Base-by-base conservation (phyloP, 2,329 filamentous ascomycete genomes). In the Orbilia ellipsospora region DNA sequence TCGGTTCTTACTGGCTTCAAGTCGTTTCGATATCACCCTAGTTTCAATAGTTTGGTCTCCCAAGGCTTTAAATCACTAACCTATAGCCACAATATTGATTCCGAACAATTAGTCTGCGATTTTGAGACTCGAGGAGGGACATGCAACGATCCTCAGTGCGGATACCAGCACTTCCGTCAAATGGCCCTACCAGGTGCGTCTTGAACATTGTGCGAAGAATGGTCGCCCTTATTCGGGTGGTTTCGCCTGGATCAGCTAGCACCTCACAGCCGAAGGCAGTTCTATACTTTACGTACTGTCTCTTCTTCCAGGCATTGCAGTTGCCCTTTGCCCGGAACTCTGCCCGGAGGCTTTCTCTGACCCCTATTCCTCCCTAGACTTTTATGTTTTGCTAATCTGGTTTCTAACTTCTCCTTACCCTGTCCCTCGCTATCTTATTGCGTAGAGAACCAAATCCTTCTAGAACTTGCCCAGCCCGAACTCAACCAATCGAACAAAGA, bases 61-160 rank as follows among this genome's bases (percentile, higher is more conserved):
- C 90, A 90, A 77, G 94, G 94, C 51, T 90, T 93, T 81, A 90
- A 91, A 81, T 98, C 95, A 78, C 86, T 96, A 84, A 98, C 94
- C 51, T 98, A 94, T 84, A 97, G 92, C 84, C 92, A 96, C 83
- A 90, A 90, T 79, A 96, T 99, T 83, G 89, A 97, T 81, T 86
- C 89, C 23, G 86, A 88, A 75, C 89, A 87, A 79, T 87, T 88
- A 77, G 81, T 98, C 57, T 99, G 95, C 82, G 90, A 89, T 44
- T 90, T 88, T 80, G 92, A 96, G 82, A 84, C 92, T 77, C 85
- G 86, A 56, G 89, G 89, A 62, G 88, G 89, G 75, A 84, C 86
- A 78, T 98, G 95, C 86, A 90, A 90, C 78, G 92, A 94, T 80
- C 82, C 84, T 73, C 85, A 87, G 65, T 99, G 95, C 83, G 84